Evolutionary conservation across 2,329 filamentous ascomycete genomes (phyloP).

Genomic region (Zymoseptoria pseudotritici): DNA sequence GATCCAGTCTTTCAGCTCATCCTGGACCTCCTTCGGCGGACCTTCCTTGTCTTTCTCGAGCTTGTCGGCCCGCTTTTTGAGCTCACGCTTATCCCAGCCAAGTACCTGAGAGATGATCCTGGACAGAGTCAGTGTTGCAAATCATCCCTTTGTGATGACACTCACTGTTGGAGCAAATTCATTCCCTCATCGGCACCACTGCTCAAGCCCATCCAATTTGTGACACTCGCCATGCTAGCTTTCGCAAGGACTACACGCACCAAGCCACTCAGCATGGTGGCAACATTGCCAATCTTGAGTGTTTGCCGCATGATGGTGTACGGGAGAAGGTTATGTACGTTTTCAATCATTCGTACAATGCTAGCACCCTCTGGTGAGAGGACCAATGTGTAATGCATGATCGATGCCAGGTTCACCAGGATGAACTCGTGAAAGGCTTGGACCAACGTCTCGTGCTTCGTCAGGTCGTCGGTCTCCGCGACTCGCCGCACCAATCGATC

Average conservation of each 20-base stretch:
- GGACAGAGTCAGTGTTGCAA: neutral
- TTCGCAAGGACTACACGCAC: constrained; percentile 69
- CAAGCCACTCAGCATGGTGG: constrained; percentile 73
- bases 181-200: constrained; percentile 66
- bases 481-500: constrained; percentile 58
- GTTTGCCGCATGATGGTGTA: constrained; percentile 68
- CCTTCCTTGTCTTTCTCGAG: constrained; percentile 56
- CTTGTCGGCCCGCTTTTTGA: constrained; percentile 56
- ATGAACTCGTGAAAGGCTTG: constrained; percentile 39
- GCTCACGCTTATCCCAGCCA: constrained; percentile 64
- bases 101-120: constrained; percentile 68
- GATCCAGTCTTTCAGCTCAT: constrained; percentile 54
- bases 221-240: constrained; percentile 63
- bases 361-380: constrained; percentile 69
- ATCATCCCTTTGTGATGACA: neutral
- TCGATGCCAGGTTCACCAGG: constrained; percentile 50
- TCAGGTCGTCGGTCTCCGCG: constrained; percentile 54
- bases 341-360: constrained; percentile 62
- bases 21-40: constrained; percentile 54
- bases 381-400: constrained; percentile 66
- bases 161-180: constrained; percentile 63
- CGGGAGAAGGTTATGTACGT: constrained; percentile 61
- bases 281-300: constrained; percentile 67
- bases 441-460: constrained; percentile 55
- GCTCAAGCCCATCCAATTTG: constrained; percentile 72